These are phyloP conservation scores for Deinandra increscens DNA, from an alignment of 129 eudicot genomes.

Conservation along the genomic window DNA sequence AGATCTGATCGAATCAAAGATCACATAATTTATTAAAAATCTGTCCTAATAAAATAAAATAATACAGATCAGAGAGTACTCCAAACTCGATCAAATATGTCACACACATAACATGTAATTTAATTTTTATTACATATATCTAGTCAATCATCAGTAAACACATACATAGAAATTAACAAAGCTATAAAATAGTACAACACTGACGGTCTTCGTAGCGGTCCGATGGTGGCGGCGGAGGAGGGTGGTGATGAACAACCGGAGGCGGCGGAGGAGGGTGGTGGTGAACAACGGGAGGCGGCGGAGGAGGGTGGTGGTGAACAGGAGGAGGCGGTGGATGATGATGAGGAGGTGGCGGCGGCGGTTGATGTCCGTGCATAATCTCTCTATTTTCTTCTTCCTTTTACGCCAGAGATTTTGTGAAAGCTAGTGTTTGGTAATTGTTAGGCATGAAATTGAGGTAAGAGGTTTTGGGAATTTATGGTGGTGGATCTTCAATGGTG, in stretches of 20 bases:
- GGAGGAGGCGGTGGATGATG: slow-evolving; percentile 10
- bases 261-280: slow-evolving; percentile 9
- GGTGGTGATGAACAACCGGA: neutral
- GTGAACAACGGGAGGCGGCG: neutral
- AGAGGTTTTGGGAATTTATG: slow-evolving; percentile 15
- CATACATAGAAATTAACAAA: neutral
- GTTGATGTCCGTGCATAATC: slow-evolving; percentile 12
- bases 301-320: neutral
- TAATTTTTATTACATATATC: neutral
- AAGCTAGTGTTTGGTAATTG: no score
- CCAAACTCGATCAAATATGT: neutral
- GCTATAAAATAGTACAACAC: slow-evolving; percentile 16
- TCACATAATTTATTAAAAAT: no score
- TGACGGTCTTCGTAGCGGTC: slow-evolving; percentile 19
- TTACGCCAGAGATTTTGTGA: neutral
- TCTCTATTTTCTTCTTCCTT: neutral
- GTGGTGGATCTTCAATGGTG: neutral
- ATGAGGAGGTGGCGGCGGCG: neutral
- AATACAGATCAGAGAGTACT: neutral
- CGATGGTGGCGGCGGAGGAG: neutral
- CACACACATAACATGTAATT: neutral
- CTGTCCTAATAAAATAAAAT: no score
- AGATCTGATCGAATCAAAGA: no score
- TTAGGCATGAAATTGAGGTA: neutral
- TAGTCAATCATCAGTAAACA: neutral